Conservation (phyloP, 768 basidiomycete genomes). For the Podaxis sp. region DNA sequence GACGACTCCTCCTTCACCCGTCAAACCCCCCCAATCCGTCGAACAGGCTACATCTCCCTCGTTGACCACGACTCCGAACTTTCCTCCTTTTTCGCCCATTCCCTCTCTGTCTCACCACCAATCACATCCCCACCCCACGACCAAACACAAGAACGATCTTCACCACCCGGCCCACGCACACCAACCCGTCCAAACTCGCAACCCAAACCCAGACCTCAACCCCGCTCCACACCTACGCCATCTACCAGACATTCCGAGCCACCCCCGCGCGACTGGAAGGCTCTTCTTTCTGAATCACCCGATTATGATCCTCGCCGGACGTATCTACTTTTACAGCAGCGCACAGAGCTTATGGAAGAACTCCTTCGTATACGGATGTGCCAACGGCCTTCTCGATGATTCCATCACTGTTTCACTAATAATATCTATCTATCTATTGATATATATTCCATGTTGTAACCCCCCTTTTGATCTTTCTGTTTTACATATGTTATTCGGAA, state of each 20-base stretch:
- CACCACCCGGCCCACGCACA: background rate
- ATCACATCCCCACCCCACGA: background rate
- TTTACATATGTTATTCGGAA: background rate
- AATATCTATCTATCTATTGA: background rate
- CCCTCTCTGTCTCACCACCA: background rate
- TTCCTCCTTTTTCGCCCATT: constrained; percentile 5
- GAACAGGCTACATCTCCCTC: constrained; percentile 12
- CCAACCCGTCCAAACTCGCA: background rate
- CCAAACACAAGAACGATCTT: background rate
- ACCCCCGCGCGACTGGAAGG: background rate
- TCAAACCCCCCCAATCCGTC: constrained; percentile 8
- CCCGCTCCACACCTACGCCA: background rate
- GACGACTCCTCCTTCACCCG: constrained; percentile 10
- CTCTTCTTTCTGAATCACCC: background rate
- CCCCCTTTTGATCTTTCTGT: background rate
- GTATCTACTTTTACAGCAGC: constrained; percentile 4
- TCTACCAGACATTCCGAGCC: background rate
- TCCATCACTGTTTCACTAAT: background rate
- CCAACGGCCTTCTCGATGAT: background rate
- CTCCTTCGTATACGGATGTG: constrained; percentile 11
- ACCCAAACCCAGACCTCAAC: background rate
- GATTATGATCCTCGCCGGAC: constrained; percentile 13
- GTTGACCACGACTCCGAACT: constrained; percentile 20
- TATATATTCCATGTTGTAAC: background rate
- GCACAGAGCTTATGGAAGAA: constrained; percentile 14